These are phyloP conservation scores for Podospora comata DNA, from an alignment of 495 filamentous ascomycete genomes.

Conservation along the genomic window DNA sequence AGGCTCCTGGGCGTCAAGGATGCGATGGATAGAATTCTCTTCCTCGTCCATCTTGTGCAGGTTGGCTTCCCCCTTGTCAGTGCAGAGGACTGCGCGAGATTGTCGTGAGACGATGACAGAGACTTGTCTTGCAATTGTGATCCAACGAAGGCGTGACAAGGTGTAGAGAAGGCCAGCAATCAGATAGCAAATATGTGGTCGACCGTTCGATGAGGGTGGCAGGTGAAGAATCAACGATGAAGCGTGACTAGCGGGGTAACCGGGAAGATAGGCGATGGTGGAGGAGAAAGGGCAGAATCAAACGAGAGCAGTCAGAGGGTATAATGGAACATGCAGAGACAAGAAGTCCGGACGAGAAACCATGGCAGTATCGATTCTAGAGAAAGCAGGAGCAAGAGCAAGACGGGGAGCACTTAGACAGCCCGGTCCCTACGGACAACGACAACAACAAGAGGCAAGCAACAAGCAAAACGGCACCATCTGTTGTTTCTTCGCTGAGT, in stretches of 20 bases:
- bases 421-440: background rate
- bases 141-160: background rate
- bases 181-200: background rate
- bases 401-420: conserved; percentile 16
- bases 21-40: conserved; percentile 23
- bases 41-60: conserved; percentile 28
- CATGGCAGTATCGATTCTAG: conserved; percentile 23
- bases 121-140: background rate
- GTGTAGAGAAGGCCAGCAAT: background rate
- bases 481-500: background rate
- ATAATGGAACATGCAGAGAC: conserved; percentile 5
- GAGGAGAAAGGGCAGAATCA: conserved; percentile 8
- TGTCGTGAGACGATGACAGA: background rate
- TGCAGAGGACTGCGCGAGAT: background rate
- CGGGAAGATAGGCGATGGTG: background rate
- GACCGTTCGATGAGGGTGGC: background rate
- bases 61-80: background rate
- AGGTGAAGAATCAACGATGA: background rate
- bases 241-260: background rate
- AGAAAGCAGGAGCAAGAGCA: conserved; percentile 23
- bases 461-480: conserved; percentile 8
- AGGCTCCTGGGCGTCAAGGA: conserved; percentile 31
- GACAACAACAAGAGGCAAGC: conserved; percentile 18
- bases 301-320: background rate
- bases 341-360: conserved; percentile 13